Percentiles rank a stretch among this genome's conserved stretches.
These are phyloP conservation scores for Dianthus caryophyllus DNA, from an alignment of 148 eudicot species.

Conservation along the genomic window DNA sequence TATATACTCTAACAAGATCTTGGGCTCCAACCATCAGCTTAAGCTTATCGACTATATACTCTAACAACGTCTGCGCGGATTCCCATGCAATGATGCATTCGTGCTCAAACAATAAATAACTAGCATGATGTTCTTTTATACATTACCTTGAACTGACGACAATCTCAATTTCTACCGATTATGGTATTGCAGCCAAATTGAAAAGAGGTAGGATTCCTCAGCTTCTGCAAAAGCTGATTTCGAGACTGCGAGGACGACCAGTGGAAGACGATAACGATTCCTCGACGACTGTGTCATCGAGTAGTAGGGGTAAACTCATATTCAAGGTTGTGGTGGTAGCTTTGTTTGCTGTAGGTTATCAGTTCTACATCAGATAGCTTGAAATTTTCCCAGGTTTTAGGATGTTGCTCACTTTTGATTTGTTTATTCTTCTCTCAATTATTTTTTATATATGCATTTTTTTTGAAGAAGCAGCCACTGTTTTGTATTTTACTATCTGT, in stretches of 20 bases:
- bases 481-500: not conserved
- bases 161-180: not conserved
- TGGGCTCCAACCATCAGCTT: too few relatives aligned
- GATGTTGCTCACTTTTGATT: slow-evolving; percentile 3
- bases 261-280: slow-evolving; percentile 34
- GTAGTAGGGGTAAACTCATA: slow-evolving; percentile 49
- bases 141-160: too few relatives aligned
- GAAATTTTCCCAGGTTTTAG: slow-evolving; percentile 1
- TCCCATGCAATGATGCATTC: too few relatives aligned
- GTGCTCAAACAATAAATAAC: too few relatives aligned
- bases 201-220: slow-evolving; percentile 28
- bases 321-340: slow-evolving; percentile 63
- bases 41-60: too few relatives aligned
- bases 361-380: slow-evolving; percentile 46
- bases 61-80: too few relatives aligned
- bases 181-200: slow-evolving; percentile 49
- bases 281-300: slow-evolving; percentile 34
- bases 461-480: not conserved
- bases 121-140: too few relatives aligned
- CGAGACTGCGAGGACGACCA: slow-evolving; percentile 65
- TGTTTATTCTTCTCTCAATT: not conserved
- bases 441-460: not conserved
- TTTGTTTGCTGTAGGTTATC: slow-evolving; percentile 63
- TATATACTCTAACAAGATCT: too few relatives aligned
- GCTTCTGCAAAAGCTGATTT: slow-evolving; percentile 45